A percentile compares a stretch with the other conserved stretches of the same genome.
Conservation (phyloP, 352 stramenopile genomes). For the Phytophthora agathidicida region DNA sequence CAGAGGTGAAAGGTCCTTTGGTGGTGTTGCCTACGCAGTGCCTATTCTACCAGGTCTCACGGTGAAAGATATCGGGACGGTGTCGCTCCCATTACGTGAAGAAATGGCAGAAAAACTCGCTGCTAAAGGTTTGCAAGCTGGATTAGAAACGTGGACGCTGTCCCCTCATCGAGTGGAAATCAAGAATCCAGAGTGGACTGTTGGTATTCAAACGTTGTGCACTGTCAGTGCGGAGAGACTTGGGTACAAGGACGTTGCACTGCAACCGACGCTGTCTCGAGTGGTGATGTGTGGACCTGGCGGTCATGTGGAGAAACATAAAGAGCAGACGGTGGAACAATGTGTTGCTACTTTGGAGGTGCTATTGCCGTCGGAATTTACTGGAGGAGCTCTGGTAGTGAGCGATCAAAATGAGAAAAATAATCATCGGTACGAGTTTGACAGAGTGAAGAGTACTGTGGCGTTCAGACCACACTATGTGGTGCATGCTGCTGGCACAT, state of each 20-base stretch:
- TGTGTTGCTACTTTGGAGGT: slow-evolving; percentile 13
- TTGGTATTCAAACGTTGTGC: slow-evolving; percentile 4
- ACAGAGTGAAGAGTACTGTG: not conserved
- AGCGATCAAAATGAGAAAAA: not conserved
- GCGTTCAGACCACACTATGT: slow-evolving; percentile 15
- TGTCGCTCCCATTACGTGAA: slow-evolving; percentile 11
- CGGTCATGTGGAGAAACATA: not conserved
- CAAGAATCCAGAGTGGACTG: slow-evolving; percentile 10
- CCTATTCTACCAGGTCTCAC: slow-evolving; percentile 9
- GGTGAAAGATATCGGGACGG: slow-evolving; percentile 7
- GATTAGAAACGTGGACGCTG: slow-evolving; percentile 5
- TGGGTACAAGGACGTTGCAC: slow-evolving; percentile 2
- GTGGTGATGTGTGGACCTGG: slow-evolving; percentile 10
- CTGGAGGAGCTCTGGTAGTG: slow-evolving; percentile 5
- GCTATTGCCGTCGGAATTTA: slow-evolving; percentile 6
- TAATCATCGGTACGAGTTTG: not conserved
- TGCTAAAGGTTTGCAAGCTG: not conserved
- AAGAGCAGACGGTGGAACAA: not conserved
- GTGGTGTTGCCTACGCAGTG: slow-evolving; percentile 2
- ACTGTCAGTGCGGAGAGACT: slow-evolving; percentile 5
- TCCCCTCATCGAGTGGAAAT: slow-evolving; percentile 3
- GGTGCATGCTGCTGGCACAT: slow-evolving; percentile 1
- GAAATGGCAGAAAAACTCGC: slow-evolving; percentile 7
- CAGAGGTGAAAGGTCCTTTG: slow-evolving; percentile 1
- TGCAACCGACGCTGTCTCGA: slow-evolving; percentile 2